Evolutionary conservation across 148 eudicot species (phyloP).

Genomic region (Tetragonia tetragonoides): DNA sequence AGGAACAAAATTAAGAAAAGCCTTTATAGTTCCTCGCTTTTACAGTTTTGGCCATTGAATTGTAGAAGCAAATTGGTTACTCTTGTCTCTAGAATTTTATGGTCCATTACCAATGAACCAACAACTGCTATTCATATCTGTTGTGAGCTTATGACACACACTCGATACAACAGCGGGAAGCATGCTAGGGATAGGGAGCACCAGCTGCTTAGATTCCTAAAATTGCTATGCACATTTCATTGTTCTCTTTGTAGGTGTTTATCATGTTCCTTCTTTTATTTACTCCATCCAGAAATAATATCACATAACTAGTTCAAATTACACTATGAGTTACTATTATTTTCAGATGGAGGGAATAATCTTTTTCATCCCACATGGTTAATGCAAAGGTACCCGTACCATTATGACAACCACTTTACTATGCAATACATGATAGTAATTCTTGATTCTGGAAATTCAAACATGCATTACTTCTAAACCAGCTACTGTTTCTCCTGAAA

Average conservation of each 20-base stretch:
- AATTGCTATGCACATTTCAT: not conserved
- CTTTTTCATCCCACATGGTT: not conserved
- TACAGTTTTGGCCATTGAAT: not conserved
- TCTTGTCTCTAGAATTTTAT: not conserved
- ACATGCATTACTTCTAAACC: not conserved
- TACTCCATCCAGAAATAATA: too few relatives aligned
- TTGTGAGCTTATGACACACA: too few relatives aligned
- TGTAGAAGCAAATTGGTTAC: too few relatives aligned
- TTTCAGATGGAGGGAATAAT: not conserved
- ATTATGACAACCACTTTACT: not conserved
- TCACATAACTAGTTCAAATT: not conserved
- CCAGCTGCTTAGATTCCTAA: not conserved
- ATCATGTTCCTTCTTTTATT: too few relatives aligned
- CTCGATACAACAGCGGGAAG: too few relatives aligned
- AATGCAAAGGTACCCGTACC: not conserved
- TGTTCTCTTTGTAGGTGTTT: not conserved
- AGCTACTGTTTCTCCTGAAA: not conserved
- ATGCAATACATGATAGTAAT: not conserved
- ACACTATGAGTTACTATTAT: not conserved
- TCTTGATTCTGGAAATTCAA: not conserved
- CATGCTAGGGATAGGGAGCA: too few relatives aligned
- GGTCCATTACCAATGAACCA: not conserved
- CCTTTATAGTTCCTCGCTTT: not conserved
- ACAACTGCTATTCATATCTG: too few relatives aligned
- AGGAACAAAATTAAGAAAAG: not conserved